phyloP scores from a whole-genome alignment of 768 basidiomycete genomes.

The Asterophora lycoperdoides region DNA sequence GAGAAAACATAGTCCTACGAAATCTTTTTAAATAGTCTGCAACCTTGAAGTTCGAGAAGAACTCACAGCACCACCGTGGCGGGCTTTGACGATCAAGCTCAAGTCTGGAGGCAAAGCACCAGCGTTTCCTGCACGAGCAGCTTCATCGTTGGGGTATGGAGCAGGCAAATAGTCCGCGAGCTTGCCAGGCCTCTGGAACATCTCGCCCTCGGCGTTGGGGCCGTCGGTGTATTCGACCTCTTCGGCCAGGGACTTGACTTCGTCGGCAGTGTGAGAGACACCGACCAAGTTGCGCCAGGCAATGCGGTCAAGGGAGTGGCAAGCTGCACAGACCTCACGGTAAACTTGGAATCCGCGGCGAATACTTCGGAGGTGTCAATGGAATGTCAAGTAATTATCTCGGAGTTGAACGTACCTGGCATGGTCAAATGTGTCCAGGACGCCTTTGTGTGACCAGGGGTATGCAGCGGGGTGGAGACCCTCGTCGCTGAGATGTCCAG shows the following conservation, averaged over 20 bases:
- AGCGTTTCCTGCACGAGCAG: constrained; percentile 88
- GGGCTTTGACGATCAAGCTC: constrained; percentile 95
- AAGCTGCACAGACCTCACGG: constrained; percentile 98
- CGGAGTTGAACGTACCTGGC: constrained; percentile 62
- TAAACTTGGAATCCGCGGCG: constrained; percentile 96
- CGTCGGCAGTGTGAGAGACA: constrained; percentile 92
- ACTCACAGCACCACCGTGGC: constrained; percentile 92
- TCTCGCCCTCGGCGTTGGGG: constrained; percentile 90
- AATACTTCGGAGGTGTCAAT: constrained; percentile 51
- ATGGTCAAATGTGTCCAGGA: constrained; percentile 92
- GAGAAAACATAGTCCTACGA: constrained; percentile 93
- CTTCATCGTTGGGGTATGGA: constrained; percentile 97
- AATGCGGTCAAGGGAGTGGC: constrained; percentile 98
- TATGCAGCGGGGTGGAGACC: constrained; percentile 85
- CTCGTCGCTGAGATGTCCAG: constrained; percentile 88
- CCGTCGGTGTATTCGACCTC: constrained; percentile 97
- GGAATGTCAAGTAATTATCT: background rate
- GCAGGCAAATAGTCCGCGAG: constrained; percentile 94
- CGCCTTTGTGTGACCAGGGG: constrained; percentile 91
- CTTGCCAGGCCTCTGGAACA: constrained; percentile 99
- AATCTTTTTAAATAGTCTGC: background rate
- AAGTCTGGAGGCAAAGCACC: constrained; percentile 98
- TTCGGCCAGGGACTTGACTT: constrained; percentile 88
- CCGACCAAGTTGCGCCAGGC: constrained; percentile 99
- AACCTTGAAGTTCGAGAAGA: background rate